These are phyloP conservation scores for Aspergillus pseudoglaucus DNA, from an alignment of 2,329 filamentous ascomycete genomes.

Conservation along the genomic window DNA sequence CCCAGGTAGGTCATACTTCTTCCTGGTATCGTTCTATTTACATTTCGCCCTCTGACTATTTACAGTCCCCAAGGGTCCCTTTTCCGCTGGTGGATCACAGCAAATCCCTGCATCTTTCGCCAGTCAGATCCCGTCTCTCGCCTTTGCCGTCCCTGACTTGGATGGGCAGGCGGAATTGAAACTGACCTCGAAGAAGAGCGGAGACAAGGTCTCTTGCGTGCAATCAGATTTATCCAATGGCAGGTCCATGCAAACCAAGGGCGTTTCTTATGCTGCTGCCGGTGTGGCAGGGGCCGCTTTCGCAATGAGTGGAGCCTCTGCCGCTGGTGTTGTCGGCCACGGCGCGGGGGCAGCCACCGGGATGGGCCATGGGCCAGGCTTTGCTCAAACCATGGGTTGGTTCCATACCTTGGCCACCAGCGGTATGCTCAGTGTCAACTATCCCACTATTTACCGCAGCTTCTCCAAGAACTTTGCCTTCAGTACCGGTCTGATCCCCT, in stretches of 20 bases:
- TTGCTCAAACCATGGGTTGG: conserved; percentile 77
- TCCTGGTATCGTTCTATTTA: neutral
- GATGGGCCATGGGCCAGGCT: conserved; percentile 60
- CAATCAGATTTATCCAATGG: conserved; percentile 77
- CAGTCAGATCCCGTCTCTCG: conserved; percentile 73
- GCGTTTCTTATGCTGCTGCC: conserved; percentile 75
- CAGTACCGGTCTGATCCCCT: conserved; percentile 76
- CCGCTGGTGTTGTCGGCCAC: conserved; percentile 55
- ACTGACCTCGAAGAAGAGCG: conserved; percentile 57
- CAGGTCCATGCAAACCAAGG: conserved; percentile 68
- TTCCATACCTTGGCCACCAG: conserved; percentile 94
- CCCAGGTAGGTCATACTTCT: conserved; percentile 54
- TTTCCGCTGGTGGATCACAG: conserved; percentile 66
- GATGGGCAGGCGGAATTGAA: conserved; percentile 76
- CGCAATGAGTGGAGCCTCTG: conserved; percentile 63
- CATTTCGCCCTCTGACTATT: conserved; percentile 55
- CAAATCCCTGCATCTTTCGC: conserved; percentile 65
- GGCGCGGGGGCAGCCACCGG: conserved; percentile 54
- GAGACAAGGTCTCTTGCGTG: conserved; percentile 69
- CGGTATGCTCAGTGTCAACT: conserved; percentile 88
- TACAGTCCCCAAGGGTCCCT: conserved; percentile 65
- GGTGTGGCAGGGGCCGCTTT: conserved; percentile 82
- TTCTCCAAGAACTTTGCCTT: conserved; percentile 94
- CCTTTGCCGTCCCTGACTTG: conserved; percentile 85
- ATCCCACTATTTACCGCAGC: conserved; percentile 79